Evolutionary conservation across 1,284 basidiomycete species (phyloP).

Genomic region (Malassezia caprae): DNA sequence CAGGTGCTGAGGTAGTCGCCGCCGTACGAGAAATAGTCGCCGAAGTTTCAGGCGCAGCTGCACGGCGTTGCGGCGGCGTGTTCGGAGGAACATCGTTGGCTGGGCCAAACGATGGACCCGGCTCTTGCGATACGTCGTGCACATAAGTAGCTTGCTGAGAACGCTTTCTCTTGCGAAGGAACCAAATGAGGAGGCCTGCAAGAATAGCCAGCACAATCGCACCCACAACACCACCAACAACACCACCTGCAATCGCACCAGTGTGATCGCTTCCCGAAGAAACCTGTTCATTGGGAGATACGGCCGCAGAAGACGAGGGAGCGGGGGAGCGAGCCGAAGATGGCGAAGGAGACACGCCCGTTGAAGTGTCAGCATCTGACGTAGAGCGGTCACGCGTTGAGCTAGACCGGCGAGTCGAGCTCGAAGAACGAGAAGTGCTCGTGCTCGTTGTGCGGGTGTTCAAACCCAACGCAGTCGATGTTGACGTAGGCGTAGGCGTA

Average conservation of each 20-base stretch:
- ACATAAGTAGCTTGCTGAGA: neutral
- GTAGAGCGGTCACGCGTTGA: neutral
- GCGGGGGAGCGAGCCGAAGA: neutral
- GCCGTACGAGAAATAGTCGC: neutral
- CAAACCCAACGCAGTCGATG: neutral
- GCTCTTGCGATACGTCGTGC: neutral
- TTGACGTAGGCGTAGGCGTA: neutral
- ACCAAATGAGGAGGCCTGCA: neutral
- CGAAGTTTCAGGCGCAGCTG: neutral
- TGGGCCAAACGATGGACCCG: neutral
- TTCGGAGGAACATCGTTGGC: neutral
- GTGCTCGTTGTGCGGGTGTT: neutral
- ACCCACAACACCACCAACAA: constrained; percentile 17
- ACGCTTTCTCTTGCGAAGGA: constrained; percentile 1
- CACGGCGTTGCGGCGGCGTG: neutral
- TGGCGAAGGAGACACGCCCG: neutral
- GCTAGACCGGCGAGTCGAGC: neutral
- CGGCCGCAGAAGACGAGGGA: neutral
- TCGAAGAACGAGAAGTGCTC: neutral
- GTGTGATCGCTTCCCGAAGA: neutral
- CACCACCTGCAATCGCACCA: constrained; percentile 17
- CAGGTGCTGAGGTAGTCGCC: neutral
- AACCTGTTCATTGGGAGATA: neutral
- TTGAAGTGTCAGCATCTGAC: neutral
- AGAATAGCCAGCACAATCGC: neutral